A percentile compares a stretch with the other conserved stretches of the same genome.
Conservation (phyloP, 1,284 basidiomycete species). For the Malassezia sympodialis region DNA sequence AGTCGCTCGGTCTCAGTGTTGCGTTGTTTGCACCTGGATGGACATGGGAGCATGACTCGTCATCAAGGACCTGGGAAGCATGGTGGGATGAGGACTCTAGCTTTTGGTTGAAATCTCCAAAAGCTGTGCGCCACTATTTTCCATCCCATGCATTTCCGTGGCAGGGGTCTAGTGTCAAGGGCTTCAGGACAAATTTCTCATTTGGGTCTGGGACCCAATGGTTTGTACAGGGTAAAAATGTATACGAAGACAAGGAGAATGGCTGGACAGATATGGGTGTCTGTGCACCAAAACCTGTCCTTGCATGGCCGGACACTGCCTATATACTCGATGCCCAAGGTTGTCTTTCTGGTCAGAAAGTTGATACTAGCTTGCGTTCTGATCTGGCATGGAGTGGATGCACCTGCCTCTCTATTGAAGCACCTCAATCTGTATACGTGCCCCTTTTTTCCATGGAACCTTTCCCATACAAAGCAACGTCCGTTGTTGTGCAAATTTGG, state of each 20-base stretch:
- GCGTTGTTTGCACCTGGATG: conserved; percentile 40
- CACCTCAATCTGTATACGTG: background rate
- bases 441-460: background rate
- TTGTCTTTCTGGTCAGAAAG: background rate
- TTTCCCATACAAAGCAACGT: background rate
- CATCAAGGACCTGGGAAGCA: conserved; percentile 20
- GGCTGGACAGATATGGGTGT: conserved; percentile 12
- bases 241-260: conserved; percentile 1
- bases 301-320: conserved; percentile 9
- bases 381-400: conserved; percentile 14
- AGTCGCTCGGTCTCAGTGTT: conserved; percentile 23
- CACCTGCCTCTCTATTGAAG: background rate
- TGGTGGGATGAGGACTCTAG: conserved; percentile 30
- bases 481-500: background rate
- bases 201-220: conserved; percentile 28
- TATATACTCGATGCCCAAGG: conserved; percentile 3
- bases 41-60: conserved; percentile 37
- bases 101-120: conserved; percentile 19
- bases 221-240: conserved; percentile 23
- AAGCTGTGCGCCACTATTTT: conserved; percentile 15
- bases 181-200: conserved; percentile 30
- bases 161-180: background rate
- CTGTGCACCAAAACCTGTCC: conserved; percentile 7
- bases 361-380: background rate
- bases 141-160: conserved; percentile 1